Conservation (phyloP, 345 rosid species). For the Boechera retrofracta region DNA sequence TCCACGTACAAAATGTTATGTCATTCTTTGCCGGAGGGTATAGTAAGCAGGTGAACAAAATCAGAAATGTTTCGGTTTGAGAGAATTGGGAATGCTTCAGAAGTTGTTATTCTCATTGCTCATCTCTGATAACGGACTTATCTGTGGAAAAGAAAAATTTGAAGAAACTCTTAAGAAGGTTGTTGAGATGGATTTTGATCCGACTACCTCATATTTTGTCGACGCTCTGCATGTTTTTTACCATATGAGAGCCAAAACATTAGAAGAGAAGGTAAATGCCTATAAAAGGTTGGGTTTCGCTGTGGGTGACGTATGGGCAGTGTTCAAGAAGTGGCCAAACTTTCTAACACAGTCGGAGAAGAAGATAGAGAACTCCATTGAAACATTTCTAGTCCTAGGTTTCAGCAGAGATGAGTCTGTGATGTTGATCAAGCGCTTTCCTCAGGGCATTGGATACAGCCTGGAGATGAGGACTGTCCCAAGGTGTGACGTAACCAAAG, state of each 20-base stretch:
- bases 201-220: slow-evolving; percentile 16
- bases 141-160: slow-evolving; percentile 16
- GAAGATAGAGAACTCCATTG: slow-evolving; percentile 25
- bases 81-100: slow-evolving; percentile 41
- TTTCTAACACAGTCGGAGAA: slow-evolving; percentile 17
- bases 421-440: not conserved
- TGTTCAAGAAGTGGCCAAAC: slow-evolving; percentile 7
- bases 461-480: slow-evolving; percentile 48
- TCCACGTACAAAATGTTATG: not conserved
- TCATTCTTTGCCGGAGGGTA: not conserved
- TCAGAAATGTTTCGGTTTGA: slow-evolving; percentile 32
- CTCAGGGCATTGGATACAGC: not conserved
- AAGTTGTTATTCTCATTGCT: slow-evolving; percentile 9
- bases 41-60: not conserved
- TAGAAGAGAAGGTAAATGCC: not conserved
- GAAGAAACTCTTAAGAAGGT: slow-evolving; percentile 24
- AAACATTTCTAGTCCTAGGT: slow-evolving; percentile 36
- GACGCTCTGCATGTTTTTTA: too few species aligned
- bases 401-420: slow-evolving; percentile 41
- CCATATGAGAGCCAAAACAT: not conserved
- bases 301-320: slow-evolving; percentile 7
- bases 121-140: not conserved
- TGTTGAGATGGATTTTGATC: slow-evolving; percentile 44
- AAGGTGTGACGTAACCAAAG: slow-evolving; percentile 35
- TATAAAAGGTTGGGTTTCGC: slow-evolving; percentile 39